A percentile compares a stretch with the other conserved stretches of the same genome.
phyloP scores from a whole-genome alignment of 441 rosid species.

The Viola pubescens region DNA sequence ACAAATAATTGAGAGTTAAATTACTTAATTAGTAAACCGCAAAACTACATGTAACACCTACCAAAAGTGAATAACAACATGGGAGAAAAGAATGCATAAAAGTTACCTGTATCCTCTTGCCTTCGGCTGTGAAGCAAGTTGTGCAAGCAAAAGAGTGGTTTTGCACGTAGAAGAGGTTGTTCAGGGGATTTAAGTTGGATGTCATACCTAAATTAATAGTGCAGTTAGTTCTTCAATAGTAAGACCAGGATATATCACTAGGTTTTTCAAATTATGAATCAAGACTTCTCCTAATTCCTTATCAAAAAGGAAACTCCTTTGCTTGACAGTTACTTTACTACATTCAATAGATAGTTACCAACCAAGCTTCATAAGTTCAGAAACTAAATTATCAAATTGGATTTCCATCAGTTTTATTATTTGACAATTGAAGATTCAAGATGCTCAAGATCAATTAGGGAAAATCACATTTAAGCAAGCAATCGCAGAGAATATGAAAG shows the following conservation, averaged over 20 bases:
- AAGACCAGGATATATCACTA: slow-evolving; percentile 5
- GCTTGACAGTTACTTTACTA: too few species aligned
- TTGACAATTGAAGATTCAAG: too few species aligned
- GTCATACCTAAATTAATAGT: slow-evolving; percentile 45
- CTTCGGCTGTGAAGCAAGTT: slow-evolving; percentile 81
- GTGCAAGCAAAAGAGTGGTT: slow-evolving; percentile 63
- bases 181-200: slow-evolving; percentile 55
- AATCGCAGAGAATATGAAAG: too few species aligned
- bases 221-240: slow-evolving; percentile 4
- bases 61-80: neutral
- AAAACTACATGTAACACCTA: neutral
- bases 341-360: too few species aligned
- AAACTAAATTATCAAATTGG: too few species aligned
- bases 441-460: too few species aligned
- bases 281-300: too few species aligned
- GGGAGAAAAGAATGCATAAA: slow-evolving; percentile 9
- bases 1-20: neutral
- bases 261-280: neutral
- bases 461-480: too few species aligned
- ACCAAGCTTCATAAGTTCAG: too few species aligned
- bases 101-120: slow-evolving; percentile 49
- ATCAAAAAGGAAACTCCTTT: too few species aligned
- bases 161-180: slow-evolving; percentile 74
- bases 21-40: neutral
- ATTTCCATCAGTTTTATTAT: too few species aligned